Base-by-base conservation (phyloP, 805 yeast species). In the Yarrowia yakushimensis region DNA sequence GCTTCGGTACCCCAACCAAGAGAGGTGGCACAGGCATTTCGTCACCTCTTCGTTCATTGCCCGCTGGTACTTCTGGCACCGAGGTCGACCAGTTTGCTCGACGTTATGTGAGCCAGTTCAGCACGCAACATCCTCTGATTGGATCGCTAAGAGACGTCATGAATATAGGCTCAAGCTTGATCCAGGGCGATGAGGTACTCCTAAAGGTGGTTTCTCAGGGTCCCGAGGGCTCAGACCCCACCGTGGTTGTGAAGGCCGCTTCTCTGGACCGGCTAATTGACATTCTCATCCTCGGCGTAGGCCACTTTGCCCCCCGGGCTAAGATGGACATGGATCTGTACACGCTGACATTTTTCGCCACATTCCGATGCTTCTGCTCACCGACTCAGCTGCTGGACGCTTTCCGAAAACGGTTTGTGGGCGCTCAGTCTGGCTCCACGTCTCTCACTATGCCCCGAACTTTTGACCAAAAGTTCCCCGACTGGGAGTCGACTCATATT, bases 221-320 rank as follows among this genome's bases (percentile, higher is more conserved):
- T 15, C 31, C 54, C 2, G 41, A 20, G 18, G 37, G 31, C 20
- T 10, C 25, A 12, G 52, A 61, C 9, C 37, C 39, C 11, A 48
- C 30, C 1, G 86, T 83, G 8, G 86, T 81, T 7, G 74, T 84
- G 27, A 85, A 85, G 67, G 82, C 89, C 3, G 94, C 94, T 1
- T 80, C 88, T 0, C 74, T 90, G 63, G 94, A 89, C 45, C 84
- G 85, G 67, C 78, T 93, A 67, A 79, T 91, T 62, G 97, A 93
- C 72, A 79, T 92, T 22, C 74, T 93, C 59, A 90, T 93, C 5
- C 78, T 82, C 71, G 93, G 88, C 20, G 86, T 82, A 39, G 82
- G 81, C 67, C 84, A 82, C 62, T 90, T 83, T 70, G 52, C 62
- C 6, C 67, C 68, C 11, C 66, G 77, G 57, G 73, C 85, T 64